Percentiles rank a stretch among this genome's conserved stretches.
Evolutionary conservation across 805 yeast genomes (phyloP).

Genomic region (Pichia exigua): DNA sequence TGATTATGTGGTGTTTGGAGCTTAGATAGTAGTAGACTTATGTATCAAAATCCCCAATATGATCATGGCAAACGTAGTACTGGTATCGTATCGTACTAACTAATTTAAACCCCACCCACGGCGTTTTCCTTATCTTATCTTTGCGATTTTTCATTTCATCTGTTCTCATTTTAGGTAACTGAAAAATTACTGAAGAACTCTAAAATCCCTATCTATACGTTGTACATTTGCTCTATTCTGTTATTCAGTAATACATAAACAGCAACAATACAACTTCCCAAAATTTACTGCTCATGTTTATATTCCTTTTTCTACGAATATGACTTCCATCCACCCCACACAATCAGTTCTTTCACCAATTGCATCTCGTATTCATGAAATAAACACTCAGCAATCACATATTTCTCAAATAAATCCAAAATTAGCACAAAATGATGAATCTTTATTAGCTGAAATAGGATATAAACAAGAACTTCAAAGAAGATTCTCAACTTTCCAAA

Average conservation of each 20-base stretch:
- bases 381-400: slow-evolving; percentile 12
- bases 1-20: neutral
- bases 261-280: too few relatives aligned
- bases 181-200: too few relatives aligned
- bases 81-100: neutral
- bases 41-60: too few relatives aligned
- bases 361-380: slow-evolving; percentile 9
- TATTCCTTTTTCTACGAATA: neutral
- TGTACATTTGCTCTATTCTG: too few relatives aligned
- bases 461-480: slow-evolving; percentile 57
- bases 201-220: neutral
- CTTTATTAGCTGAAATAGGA: slow-evolving; percentile 44
- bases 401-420: slow-evolving; percentile 10
- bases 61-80: too few relatives aligned
- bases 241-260: too few relatives aligned
- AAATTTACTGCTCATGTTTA: too few relatives aligned
- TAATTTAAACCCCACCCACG: neutral
- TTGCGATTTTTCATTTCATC: too few relatives aligned
- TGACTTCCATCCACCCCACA: neutral
- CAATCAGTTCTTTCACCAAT: slow-evolving; percentile 6
- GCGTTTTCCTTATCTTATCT: too few relatives aligned
- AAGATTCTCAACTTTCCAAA: slow-evolving; percentile 47
- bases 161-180: too few relatives aligned
- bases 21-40: neutral
- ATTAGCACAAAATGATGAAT: slow-evolving; percentile 11